Base-by-base conservation (phyloP, 768 basidiomycete genomes). In the Cystofilobasidium capitatum region DNA sequence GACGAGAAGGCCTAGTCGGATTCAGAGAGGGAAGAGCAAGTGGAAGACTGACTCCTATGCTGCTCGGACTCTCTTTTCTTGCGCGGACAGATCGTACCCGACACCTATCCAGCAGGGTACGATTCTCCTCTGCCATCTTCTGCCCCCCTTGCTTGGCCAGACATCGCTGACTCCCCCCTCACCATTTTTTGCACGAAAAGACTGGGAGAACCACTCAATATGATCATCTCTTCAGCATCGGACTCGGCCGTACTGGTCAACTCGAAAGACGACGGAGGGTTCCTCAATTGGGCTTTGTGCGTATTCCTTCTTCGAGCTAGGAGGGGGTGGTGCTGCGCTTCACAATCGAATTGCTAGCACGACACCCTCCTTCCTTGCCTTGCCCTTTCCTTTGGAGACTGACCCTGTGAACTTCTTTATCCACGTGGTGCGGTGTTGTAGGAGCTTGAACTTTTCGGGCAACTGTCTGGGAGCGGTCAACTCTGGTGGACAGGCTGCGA, bases 121-220 rank as follows among this genome's bases (percentile, higher is more conserved):
- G 31, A 29, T n/a, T 22, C 12, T 44, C 12, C 31, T 35, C 29
- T 9, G 16, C 35, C 24, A 14, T 20, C 10, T 37, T 3, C 2
- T 2, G 8, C 35, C 9, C 8, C 6, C 3, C 7, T 10, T 20
- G 35, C 31, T 26, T 13, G 22, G 29, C 5, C 26, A 24, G 12
- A 5, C 1, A 2, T 13, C 35, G 29, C 35, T 57, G 55, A 33
- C 35, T 37, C 55, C 29, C 35, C 12, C 55, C 6, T 20, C 8
- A 24, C 29, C 7, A 24, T 35, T 33, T 22, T 4, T 33, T 31
- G n/a, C 35, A 9, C 31, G 8, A 33, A 6, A 79, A 54, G 89
- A 87, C 84, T 87, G 58, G 89, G 89, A 40, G 92, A 94, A 78
- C 91, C 91, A 7, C 76, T 94, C 51, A 96, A 96, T 72, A 80